Percentiles rank a stretch among this genome's conserved stretches.
These are phyloP conservation scores for Plantago major DNA, from an alignment of 257 asterid species.

Conservation along the genomic window DNA sequence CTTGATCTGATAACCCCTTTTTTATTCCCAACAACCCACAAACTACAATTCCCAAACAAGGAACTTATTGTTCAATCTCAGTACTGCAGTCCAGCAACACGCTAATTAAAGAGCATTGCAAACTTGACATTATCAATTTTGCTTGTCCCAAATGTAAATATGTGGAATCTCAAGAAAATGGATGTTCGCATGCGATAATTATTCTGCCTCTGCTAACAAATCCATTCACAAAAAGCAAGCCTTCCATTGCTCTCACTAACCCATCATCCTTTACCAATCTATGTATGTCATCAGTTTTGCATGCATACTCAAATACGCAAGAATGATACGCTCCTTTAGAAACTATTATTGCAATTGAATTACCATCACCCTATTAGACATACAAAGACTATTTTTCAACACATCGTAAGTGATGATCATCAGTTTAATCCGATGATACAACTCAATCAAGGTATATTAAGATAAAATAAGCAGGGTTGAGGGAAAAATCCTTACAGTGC, in stretches of 20 bases:
- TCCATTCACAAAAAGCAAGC: not conserved
- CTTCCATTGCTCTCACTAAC: no score
- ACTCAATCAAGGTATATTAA: conserved; percentile 9
- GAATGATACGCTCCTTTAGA: not conserved
- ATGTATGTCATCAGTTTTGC: no score
- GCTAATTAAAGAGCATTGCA: not conserved
- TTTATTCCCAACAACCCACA: no score
- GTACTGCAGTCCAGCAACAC: not conserved
- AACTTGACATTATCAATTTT: not conserved
- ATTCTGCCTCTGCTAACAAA: not conserved
- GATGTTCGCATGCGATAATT: no score
- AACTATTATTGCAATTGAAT: not conserved
- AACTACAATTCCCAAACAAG: not conserved
- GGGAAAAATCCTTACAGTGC: conserved; percentile 59
- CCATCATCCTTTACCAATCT: no score
- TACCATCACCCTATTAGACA: not conserved
- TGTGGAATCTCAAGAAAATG: no score
- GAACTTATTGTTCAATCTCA: not conserved
- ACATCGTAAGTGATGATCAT: conserved; percentile 1
- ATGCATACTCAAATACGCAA: no score
- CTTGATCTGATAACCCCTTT: no score
- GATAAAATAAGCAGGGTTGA: conserved; percentile 5
- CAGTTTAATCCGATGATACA: conserved; percentile 6
- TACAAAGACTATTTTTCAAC: not conserved
- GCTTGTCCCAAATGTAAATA: not conserved